Evolutionary conservation across 768 basidiomycete genomes (phyloP), one percentile per base, ranked within the genome.

Genomic region (Clavulina sp.): DNA sequence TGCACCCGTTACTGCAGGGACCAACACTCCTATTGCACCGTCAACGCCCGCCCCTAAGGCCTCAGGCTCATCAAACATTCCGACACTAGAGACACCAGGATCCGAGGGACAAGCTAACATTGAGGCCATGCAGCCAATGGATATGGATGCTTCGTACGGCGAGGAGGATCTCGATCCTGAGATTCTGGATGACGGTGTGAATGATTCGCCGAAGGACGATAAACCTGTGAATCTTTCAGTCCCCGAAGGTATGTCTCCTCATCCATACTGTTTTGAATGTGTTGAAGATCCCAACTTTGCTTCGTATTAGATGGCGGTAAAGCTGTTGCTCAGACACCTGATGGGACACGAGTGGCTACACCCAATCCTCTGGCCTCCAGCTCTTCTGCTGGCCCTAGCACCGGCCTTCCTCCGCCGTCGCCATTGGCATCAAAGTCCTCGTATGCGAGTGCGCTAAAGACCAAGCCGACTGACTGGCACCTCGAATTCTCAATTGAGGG

Each of bases 401-500:
- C 53, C 32, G n/a, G 40, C 7, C 38, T 58, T 5, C 50, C 57
- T 16, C 58, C 56, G 23, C 57, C 64, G 2, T 24, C 24, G 43
- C 43, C 13, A 46, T 13, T 21, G 13, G 13, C 36, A 21, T 41
- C 58, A 6, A 56, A 56, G 19, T 50, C 60, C 0, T 96, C 95
- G 1, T 99, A 99, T 63, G 95, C 95, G 29, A 82, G 89, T 3
- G 92, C 92, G 9, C 72, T 96, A 52, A 95, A 89, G 67, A 70
- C 88, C 0, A 89, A 88, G 61, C 91, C 93, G 3, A 78, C 76
- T 16, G 93, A 97, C 60, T 99, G 89, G 88, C 92, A 99, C 63
- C 77, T 97, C 49, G 84, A 95, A 65, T 97, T 99, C 66, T 83
- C 76, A 5, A 84, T 96, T 78, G 87, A 87, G 60, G 91, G 89